phyloP scores from a whole-genome alignment of 495 filamentous ascomycete genomes.

The Polyplosphaeria fusca region DNA sequence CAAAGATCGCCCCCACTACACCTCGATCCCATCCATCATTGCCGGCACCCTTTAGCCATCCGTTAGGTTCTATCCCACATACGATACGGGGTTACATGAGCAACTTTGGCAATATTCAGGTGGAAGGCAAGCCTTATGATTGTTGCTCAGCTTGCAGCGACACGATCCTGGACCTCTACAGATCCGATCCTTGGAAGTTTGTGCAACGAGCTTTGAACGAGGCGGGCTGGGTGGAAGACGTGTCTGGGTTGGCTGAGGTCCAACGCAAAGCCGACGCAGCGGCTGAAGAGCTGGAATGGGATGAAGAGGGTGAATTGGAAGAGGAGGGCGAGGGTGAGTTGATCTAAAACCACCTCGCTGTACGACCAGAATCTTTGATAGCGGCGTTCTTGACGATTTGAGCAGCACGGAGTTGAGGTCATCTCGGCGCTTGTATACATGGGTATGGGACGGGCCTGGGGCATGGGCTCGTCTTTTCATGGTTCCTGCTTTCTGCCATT shows the following conservation, averaged over 20 bases:
- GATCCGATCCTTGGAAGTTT: conserved; percentile 76
- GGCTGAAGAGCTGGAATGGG: conserved; percentile 59
- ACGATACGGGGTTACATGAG: conserved; percentile 90
- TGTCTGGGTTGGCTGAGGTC: conserved; percentile 89
- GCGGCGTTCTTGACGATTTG: not conserved
- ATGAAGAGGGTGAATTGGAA: conserved; percentile 54
- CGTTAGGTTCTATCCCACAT: conserved; percentile 86
- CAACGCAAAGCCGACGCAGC: conserved; percentile 75
- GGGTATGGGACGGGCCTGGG: not conserved
- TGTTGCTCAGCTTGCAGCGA: conserved; percentile 90
- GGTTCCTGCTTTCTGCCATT: no score
- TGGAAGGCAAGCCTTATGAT: conserved; percentile 78
- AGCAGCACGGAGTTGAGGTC: not conserved
- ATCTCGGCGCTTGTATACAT: not conserved
- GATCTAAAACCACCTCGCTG: no score
- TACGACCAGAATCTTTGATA: no score
- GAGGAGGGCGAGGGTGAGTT: conserved; percentile 42
- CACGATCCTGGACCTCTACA: conserved; percentile 68
- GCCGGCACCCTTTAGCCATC: conserved; percentile 51
- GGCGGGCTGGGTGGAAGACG: conserved; percentile 80
- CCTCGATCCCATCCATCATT: conserved; percentile 26
- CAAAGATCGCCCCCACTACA: conserved; percentile 8
- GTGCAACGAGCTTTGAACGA: conserved; percentile 82
- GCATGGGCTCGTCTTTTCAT: no score
- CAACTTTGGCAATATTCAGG: conserved; percentile 76